These are phyloP conservation scores for Xylaria digitata DNA, from an alignment of 2,329 filamentous ascomycete genomes.

Conservation along the genomic window DNA sequence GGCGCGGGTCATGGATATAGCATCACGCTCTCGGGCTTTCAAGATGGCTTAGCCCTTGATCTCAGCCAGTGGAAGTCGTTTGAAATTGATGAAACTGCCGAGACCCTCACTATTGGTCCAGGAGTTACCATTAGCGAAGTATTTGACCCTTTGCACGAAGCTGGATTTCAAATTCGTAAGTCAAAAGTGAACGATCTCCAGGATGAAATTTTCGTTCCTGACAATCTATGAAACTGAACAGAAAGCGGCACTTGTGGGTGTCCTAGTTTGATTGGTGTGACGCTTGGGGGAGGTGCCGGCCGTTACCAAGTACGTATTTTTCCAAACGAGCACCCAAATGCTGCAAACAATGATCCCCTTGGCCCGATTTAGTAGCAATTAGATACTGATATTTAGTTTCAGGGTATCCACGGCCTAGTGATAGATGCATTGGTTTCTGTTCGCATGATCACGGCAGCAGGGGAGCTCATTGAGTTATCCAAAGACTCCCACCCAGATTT, in stretches of 20 bases:
- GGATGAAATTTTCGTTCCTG: not conserved
- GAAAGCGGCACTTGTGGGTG: slow-evolving; percentile 25
- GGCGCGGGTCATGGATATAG: slow-evolving; percentile 20
- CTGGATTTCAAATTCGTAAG: slow-evolving; percentile 24
- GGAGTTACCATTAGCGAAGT: not conserved
- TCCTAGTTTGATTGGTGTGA: slow-evolving; percentile 35
- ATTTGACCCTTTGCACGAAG: slow-evolving; percentile 4
- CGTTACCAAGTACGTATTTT: not conserved
- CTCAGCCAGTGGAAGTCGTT: slow-evolving; percentile 11
- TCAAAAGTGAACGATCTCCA: not conserved
- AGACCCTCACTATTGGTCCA: slow-evolving; percentile 12
- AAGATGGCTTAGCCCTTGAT: slow-evolving; percentile 23
- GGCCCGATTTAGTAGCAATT: no score
- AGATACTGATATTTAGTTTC: not conserved
- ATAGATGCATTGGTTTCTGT: slow-evolving; percentile 39
- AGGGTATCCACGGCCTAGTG: slow-evolving; percentile 37
- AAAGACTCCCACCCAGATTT: slow-evolving; percentile 34
- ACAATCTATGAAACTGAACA: not conserved
- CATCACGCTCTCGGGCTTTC: not conserved
- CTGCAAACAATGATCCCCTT: no score
- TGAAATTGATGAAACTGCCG: not conserved
- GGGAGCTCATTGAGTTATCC: slow-evolving; percentile 33
- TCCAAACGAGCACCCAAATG: no score
- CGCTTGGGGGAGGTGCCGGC: slow-evolving; percentile 36
- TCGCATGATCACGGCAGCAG: slow-evolving; percentile 37